Base-by-base conservation (phyloP, 225 moss, liverwort and hornwort species). In the Climacium dendroides region DNA sequence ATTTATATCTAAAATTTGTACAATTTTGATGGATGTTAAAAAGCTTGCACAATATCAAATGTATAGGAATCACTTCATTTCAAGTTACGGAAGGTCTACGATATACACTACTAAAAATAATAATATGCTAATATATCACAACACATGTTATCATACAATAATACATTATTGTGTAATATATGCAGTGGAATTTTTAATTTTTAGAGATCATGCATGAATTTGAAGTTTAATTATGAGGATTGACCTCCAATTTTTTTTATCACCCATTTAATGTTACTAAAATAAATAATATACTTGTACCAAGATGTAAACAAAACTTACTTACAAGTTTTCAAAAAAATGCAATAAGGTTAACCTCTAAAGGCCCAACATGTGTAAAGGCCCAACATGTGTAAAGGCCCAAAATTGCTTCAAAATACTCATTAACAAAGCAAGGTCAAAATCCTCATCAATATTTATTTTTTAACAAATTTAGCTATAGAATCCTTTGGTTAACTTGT, bases 31-130 rank as follows among this genome's bases (percentile, higher is more conserved):
- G 11, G n/a, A n/a, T 67, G 67, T 22, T 67, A 12, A n/a, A 66
- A 66, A 66, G 12, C n/a, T n/a, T 66, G n/a, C 4, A 22, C 2
- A 4, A 2, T 13, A 37, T 37, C 23, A 67, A 12, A 67, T 67
- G 12, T 13, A 37, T 22, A 67, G 7, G 13, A 37, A 67, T 37
- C 23, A 37, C 67, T 37, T 13, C 37, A 67, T 71, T 71, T 16
- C 9, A 70, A 39, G 24, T 1, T 24, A 14, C 39, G 1, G 8
- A 69, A 39, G 8, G 39, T 69, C 25, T 39, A 39, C 0, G 0
- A 24, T 69, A 24, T 69, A 7, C 25, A 69, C 39, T 69, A 69
- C 1, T 69, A 70, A 15, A 70, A 41, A 0, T 41, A 70, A 3
- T 70, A 25, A 70, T 41, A 26, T 8, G 15, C 41, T 41, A 70